phyloP scores from a whole-genome alignment of 2,329 filamentous ascomycete species.

The Clarireedia paspali region DNA sequence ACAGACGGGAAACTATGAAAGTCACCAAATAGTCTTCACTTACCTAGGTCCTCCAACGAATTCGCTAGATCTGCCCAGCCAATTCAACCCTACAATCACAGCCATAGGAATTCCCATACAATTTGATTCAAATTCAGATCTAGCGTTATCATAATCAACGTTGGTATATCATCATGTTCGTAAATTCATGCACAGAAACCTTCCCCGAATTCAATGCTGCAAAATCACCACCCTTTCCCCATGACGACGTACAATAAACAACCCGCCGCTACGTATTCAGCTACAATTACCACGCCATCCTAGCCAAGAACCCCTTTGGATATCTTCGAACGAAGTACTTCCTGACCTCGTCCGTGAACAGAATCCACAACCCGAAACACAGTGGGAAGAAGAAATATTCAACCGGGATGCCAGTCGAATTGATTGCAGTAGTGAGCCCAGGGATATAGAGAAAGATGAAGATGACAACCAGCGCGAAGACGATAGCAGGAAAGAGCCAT shows the following conservation, averaged over 20 bases:
- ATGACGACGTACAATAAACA: background rate
- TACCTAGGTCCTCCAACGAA: no score
- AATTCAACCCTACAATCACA: no score
- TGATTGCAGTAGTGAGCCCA: constrained; percentile 49
- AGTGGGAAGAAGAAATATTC: constrained; percentile 72
- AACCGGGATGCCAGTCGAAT: constrained; percentile 55
- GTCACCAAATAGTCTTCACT: no score
- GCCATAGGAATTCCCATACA: no score
- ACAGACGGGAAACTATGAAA: no score
- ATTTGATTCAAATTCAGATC: no score
- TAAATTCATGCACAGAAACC: no score
- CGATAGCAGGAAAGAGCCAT: constrained; percentile 60
- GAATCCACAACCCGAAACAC: constrained; percentile 56
- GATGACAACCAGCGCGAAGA: constrained; percentile 59
- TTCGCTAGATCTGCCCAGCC: no score
- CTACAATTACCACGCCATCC: constrained; percentile 50
- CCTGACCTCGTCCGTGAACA: constrained; percentile 57
- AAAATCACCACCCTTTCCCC: background rate
- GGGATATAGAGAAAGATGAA: constrained; percentile 64
- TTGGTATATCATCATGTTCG: no score
- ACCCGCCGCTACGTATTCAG: no score
- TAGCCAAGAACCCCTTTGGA: constrained; percentile 49
- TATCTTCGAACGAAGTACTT: constrained; percentile 54
- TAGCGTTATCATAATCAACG: no score
- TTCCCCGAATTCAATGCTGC: background rate